A percentile compares a stretch with the other conserved stretches of the same genome.
These are phyloP conservation scores for Wilcoxina mikolae DNA, from an alignment of 495 filamentous ascomycete species.

Conservation along the genomic window DNA sequence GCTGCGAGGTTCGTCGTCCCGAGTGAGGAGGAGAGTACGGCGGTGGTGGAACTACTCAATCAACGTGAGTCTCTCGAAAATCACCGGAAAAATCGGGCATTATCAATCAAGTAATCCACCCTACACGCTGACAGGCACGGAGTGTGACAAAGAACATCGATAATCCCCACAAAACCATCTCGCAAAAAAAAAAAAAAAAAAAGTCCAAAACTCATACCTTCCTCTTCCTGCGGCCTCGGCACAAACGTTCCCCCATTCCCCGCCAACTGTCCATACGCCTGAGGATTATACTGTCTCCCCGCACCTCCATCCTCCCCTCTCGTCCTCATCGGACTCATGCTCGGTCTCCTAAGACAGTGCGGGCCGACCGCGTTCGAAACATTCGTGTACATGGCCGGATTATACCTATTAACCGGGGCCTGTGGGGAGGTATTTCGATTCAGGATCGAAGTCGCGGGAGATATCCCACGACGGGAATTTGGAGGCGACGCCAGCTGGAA, in stretches of 20 bases:
- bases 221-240: slow-evolving; percentile 8
- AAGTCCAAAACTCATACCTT: slow-evolving; percentile 7
- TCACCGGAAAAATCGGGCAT: too few relatives aligned
- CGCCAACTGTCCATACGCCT: slow-evolving; percentile 22
- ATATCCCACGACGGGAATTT: slow-evolving; percentile 1
- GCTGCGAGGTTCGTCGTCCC: slow-evolving; percentile 12
- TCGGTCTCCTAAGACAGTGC: slow-evolving; percentile 15
- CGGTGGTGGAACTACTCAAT: slow-evolving; percentile 17
- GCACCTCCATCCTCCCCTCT: slow-evolving; percentile 9
- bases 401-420: not conserved
- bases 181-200: slow-evolving; percentile 4
- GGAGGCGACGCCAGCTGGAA: slow-evolving; percentile 9
- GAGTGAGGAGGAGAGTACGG: slow-evolving; percentile 22
- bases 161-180: too few relatives aligned
- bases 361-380: not conserved
- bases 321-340: slow-evolving; percentile 22
- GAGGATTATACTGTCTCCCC: slow-evolving; percentile 23
- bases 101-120: too few relatives aligned
- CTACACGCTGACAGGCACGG: not conserved
- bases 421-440: not conserved
- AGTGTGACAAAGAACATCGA: too few relatives aligned
- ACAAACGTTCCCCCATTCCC: slow-evolving; percentile 23
- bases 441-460: slow-evolving; percentile 1
- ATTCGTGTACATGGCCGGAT: slow-evolving; percentile 1
- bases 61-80: not conserved